These are phyloP conservation scores for Colletotrichum eleusines DNA, from an alignment of 2,329 filamentous ascomycete species.

Conservation along the genomic window DNA sequence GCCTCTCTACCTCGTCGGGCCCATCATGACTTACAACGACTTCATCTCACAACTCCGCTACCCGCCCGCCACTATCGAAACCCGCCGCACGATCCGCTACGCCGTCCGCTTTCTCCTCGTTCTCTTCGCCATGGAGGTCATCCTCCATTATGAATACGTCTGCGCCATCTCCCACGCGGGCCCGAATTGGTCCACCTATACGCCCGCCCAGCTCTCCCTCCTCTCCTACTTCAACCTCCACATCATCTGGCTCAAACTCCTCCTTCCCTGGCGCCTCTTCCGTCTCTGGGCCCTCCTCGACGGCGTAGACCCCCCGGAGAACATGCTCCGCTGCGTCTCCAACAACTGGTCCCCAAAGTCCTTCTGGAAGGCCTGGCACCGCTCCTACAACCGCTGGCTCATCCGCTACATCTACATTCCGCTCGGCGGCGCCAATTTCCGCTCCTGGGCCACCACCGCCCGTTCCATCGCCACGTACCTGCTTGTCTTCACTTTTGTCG, in stretches of 20 bases:
- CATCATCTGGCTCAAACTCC: slow-evolving; percentile 96
- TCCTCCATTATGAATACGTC: slow-evolving; percentile 93
- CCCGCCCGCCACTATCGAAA: slow-evolving; percentile 76
- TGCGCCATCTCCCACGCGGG: slow-evolving; percentile 88
- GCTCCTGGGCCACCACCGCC: slow-evolving; percentile 59
- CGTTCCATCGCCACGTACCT: slow-evolving; percentile 81
- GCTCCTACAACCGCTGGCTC: slow-evolving; percentile 94
- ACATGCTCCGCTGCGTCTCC: slow-evolving; percentile 96
- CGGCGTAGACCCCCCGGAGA: slow-evolving; percentile 94
- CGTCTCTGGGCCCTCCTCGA: slow-evolving; percentile 94
- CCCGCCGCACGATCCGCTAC: slow-evolving; percentile 80
- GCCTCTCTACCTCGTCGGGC: slow-evolving; percentile 91
- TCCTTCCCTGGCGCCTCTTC: slow-evolving; percentile 98
- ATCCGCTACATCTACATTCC: slow-evolving; percentile 95
- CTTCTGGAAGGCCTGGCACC: slow-evolving; percentile 98
- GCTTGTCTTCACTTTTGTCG: slow-evolving; percentile 94
- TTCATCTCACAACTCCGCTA: slow-evolving; percentile 90
- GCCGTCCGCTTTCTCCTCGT: slow-evolving; percentile 83
- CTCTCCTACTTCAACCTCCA: slow-evolving; percentile 96
- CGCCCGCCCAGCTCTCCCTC: slow-evolving; percentile 87
- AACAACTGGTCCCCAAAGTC: slow-evolving; percentile 92
- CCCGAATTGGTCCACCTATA: slow-evolving; percentile 86
- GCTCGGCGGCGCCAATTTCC: slow-evolving; percentile 77
- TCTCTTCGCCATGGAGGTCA: slow-evolving; percentile 89
- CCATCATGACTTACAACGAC: slow-evolving; percentile 98